Conservation (phyloP, 305 asterid genomes). For the Petunia hybrid region DNA sequence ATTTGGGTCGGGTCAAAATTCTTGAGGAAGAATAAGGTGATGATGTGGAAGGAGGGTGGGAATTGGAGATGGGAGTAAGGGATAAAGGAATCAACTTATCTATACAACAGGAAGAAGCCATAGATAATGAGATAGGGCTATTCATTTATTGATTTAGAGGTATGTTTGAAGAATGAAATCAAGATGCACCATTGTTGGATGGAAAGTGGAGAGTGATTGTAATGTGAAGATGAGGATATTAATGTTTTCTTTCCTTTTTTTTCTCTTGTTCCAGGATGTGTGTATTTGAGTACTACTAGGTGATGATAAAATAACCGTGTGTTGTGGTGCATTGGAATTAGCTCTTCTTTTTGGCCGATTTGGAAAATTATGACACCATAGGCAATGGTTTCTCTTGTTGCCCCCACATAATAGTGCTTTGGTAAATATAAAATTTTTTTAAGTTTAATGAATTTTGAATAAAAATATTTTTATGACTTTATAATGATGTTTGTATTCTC, state of each 20-base stretch:
- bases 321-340: too few relatives aligned
- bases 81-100: conserved; percentile 57
- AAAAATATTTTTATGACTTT: too few relatives aligned
- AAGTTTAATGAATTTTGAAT: too few relatives aligned
- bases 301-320: too few relatives aligned
- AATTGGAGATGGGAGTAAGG: conserved; percentile 51
- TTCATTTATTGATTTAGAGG: neutral
- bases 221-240: neutral
- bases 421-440: too few relatives aligned
- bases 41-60: conserved; percentile 35
- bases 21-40: conserved; percentile 29
- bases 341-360: too few relatives aligned
- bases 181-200: conserved; percentile 13
- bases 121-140: neutral
- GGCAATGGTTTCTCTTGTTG: too few relatives aligned
- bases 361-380: too few relatives aligned
- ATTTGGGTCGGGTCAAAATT: conserved; percentile 43
- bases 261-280: neutral
- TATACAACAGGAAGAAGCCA: conserved; percentile 33
- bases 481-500: too few relatives aligned
- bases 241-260: too few relatives aligned
- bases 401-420: too few relatives aligned
- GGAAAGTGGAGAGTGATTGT: neutral
- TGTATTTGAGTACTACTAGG: neutral
- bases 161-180: neutral